Base-by-base conservation (phyloP, 2,329 filamentous ascomycete species). In the Nemania sp. region DNA sequence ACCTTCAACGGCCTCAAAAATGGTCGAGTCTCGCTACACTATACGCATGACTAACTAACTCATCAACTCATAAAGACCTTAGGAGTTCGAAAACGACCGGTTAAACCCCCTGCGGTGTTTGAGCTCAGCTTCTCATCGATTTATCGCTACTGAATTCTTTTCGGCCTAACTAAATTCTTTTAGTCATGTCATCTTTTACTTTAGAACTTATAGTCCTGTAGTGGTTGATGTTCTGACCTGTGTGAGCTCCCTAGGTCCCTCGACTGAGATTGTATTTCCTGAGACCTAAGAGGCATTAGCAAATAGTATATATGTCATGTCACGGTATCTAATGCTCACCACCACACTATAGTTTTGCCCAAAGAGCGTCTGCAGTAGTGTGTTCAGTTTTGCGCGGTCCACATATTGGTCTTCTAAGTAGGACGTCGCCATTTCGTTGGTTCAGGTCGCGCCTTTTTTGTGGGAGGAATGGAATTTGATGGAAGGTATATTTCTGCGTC, bases 351-450 rank as follows among this genome's bases (percentile, higher is more conserved):
- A 53, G 5, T 5, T 53, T 20, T 53, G 58, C 15, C 32, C 22
- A 61, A 61, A 53, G 7, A 53, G 20, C 18, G 1, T 22, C 35
- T 53, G 58, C 7, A 61, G 45, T 20, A 60, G 27, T n/a, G 45
- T 13, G 15, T 60, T 38, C 43, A 60, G 38, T 15, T 60, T 60
- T 27, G 5, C 57, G 6, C 45, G 57, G 45, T 60, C 57, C 10
- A 61, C 32, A 15, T 53, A 53, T 2, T 29, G 45, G 1, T 15
- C 20, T 27, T 52, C 45, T 4, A 60, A 13, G 32, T 29, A 60
- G 18, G 27, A 38, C 24, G 29, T 60, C 3, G 27, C 57, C 29
- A 26, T 52, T 20, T 60, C 29, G 27, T 41, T 41, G 20, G 45
- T 10, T 13, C 10, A 15, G 6, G 13, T 41, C 38, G 6, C 18